These are phyloP conservation scores for Phytophthora sansomeana DNA, from an alignment of 352 stramenopile species.

Conservation along the genomic window DNA sequence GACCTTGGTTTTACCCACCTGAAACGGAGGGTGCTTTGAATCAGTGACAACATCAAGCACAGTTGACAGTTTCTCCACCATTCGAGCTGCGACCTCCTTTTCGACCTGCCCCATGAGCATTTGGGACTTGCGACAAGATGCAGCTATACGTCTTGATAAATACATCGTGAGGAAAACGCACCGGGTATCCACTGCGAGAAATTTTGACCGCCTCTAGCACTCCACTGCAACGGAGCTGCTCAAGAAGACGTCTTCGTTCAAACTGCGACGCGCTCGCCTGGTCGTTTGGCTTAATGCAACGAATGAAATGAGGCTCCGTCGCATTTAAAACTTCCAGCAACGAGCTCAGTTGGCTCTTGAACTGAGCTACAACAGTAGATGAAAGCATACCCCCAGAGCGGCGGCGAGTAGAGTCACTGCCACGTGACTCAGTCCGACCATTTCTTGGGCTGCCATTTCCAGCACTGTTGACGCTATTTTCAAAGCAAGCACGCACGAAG, in stretches of 20 bases:
- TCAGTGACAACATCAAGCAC: constrained; percentile 50
- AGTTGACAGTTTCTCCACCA: constrained; percentile 52
- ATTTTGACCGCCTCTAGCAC: constrained; percentile 92
- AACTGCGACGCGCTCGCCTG: constrained; percentile 65
- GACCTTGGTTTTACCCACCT: constrained; percentile 86
- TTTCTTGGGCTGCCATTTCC: constrained; percentile 32
- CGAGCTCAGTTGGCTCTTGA: constrained; percentile 93
- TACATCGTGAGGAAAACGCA: constrained; percentile 94
- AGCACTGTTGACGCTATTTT: constrained; percentile 39
- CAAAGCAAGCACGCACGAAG: constrained; percentile 82
- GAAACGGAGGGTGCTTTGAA: constrained; percentile 67
- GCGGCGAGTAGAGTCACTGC: constrained; percentile 53
- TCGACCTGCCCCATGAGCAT: constrained; percentile 48
- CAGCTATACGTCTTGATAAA: constrained; percentile 91
- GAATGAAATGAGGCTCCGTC: constrained; percentile 94
- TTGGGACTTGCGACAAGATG: constrained; percentile 61
- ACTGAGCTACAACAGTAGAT: constrained; percentile 91
- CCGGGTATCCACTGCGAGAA: constrained; percentile 91
- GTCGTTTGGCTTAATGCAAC: constrained; percentile 92
- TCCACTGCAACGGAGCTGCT: constrained; percentile 89
- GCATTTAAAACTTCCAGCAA: constrained; percentile 95
- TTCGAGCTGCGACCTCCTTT: constrained; percentile 57
- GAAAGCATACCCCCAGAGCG: constrained; percentile 82
- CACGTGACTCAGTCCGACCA: constrained; percentile 31
- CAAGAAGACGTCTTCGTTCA: constrained; percentile 70